Percentiles rank a stretch among this genome's conserved stretches.
These are phyloP conservation scores for Mycena latifolia DNA, from an alignment of 768 basidiomycete genomes.

Conservation along the genomic window DNA sequence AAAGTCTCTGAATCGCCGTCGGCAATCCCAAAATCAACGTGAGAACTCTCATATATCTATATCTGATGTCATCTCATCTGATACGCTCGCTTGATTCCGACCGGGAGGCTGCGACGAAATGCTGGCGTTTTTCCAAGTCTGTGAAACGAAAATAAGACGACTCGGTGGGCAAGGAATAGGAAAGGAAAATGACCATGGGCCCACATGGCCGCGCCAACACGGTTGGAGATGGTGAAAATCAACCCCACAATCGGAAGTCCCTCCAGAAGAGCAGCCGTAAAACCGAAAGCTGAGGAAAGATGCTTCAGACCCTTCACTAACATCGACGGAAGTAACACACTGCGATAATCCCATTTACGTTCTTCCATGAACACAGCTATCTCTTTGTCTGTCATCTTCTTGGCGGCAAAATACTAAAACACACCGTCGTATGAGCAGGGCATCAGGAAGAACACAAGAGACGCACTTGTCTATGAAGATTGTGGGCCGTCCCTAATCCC, in stretches of 20 bases:
- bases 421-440: too few species aligned
- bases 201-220: slow-evolving; percentile 96
- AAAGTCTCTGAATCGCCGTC: too few species aligned
- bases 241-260: slow-evolving; percentile 85
- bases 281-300: slow-evolving; percentile 79
- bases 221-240: slow-evolving; percentile 86
- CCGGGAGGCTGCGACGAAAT: slow-evolving; percentile 54
- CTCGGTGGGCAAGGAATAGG: background rate
- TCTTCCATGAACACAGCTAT: slow-evolving; percentile 87
- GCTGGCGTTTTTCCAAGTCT: slow-evolving; percentile 76
- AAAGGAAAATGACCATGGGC: slow-evolving; percentile 68
- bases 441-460: too few species aligned
- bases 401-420: slow-evolving; percentile 91
- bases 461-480: slow-evolving; percentile 77
- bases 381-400: slow-evolving; percentile 82
- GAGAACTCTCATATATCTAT: background rate
- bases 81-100: slow-evolving; percentile 3
- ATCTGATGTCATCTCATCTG: slow-evolving; percentile 7
- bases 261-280: slow-evolving; percentile 85
- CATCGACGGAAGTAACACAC: slow-evolving; percentile 51
- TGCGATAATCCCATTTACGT: slow-evolving; percentile 88
- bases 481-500: slow-evolving; percentile 73
- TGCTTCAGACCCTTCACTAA: background rate
- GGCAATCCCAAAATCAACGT: background rate
- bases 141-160: background rate